A percentile compares a stretch with the other conserved stretches of the same genome.
Evolutionary conservation across 2,329 filamentous ascomycete species (phyloP).

Genomic region (Alternaria panax): DNA sequence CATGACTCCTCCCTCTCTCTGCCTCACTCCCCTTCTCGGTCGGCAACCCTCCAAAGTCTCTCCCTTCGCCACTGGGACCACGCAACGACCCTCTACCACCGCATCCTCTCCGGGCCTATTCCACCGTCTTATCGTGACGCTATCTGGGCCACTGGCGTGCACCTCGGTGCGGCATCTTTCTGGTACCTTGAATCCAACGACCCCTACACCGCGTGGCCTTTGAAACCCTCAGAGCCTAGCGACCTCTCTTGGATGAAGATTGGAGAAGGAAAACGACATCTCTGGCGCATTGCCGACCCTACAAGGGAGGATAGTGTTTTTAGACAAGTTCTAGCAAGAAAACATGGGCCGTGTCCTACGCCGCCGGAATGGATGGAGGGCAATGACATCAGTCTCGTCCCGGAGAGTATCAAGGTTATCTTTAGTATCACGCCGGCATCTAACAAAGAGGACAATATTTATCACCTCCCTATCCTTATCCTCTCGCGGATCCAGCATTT

Average conservation of each 20-base stretch:
- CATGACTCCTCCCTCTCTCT: conserved; percentile 59
- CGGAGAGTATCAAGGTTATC: conserved; percentile 40
- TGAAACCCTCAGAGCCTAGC: conserved; percentile 52
- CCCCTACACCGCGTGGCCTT: conserved; percentile 63
- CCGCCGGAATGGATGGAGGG: conserved; percentile 19
- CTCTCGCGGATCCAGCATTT: conserved; percentile 51
- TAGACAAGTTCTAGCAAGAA: conserved; percentile 37
- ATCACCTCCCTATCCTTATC: conserved; percentile 44
- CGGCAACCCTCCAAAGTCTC: conserved; percentile 48
- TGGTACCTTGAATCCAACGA: conserved; percentile 54
- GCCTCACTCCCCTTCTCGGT: conserved; percentile 4
- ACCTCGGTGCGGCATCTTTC: conserved; percentile 58
- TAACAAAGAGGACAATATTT: conserved; percentile 29
- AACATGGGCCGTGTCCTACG: conserved; percentile 5
- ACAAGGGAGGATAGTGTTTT: conserved; percentile 59
- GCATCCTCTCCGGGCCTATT: conserved; percentile 50
- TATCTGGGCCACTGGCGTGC: conserved; percentile 56
- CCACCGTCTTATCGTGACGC: conserved; percentile 55
- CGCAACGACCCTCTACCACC: conserved; percentile 58
- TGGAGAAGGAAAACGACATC: conserved; percentile 62
- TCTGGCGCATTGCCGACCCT: conserved; percentile 62
- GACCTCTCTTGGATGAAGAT: conserved; percentile 68
- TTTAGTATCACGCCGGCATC: conserved; percentile 36
- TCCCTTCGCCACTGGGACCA: conserved; percentile 56
- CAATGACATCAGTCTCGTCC: conserved; percentile 34